phyloP scores from a whole-genome alignment of 163 green algal species.

The Scenedesmus sp. region DNA sequence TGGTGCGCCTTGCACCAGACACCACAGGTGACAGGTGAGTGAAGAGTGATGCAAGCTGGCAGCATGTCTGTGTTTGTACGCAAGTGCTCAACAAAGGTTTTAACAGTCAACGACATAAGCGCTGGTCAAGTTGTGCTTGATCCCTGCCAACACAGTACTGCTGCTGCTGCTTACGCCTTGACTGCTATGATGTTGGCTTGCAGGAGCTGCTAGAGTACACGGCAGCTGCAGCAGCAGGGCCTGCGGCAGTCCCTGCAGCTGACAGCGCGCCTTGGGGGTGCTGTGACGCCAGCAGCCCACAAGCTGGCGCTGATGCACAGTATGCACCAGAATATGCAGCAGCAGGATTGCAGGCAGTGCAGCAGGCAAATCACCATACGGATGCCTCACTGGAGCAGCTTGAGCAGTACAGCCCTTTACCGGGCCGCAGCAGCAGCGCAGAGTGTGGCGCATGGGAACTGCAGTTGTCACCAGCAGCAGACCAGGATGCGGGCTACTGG shows the following conservation, averaged over 20 bases:
- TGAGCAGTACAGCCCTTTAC: neutral
- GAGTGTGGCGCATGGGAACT: neutral
- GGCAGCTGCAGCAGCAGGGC: slow-evolving; percentile 23
- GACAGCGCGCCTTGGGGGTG: neutral
- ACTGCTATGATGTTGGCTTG: neutral
- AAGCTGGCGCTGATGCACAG: neutral
- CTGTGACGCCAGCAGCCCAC: neutral
- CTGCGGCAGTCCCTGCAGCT: neutral
- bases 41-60: neutral
- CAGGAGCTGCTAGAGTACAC: slow-evolving; percentile 41
- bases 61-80: too few relatives aligned
- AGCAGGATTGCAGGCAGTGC: neutral
- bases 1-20: too few relatives aligned
- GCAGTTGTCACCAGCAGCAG: neutral
- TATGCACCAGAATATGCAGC: neutral
- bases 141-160: neutral
- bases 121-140: neutral
- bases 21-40: neutral
- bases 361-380: neutral
- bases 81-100: too few relatives aligned
- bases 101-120: too few relatives aligned
- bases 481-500: neutral
- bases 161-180: neutral
- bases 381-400: neutral
- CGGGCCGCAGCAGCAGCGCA: neutral